Base-by-base conservation (phyloP, 2,329 filamentous ascomycete species). In the Aureobasidium musti region DNA sequence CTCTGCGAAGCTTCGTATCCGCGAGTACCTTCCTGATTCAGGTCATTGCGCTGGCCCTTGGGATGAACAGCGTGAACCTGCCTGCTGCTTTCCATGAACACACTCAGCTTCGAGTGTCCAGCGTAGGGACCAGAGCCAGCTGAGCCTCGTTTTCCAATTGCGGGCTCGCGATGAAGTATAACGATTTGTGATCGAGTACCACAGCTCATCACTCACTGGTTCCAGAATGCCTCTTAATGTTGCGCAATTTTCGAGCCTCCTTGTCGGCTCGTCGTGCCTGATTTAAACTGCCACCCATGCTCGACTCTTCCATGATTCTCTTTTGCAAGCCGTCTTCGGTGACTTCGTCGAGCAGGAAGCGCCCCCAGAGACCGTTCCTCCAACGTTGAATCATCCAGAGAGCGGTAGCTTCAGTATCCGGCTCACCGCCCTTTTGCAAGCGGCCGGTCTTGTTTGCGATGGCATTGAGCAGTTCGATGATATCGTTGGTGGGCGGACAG, bases 321-420 rank as follows among this genome's bases (percentile, higher is more conserved):
- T 79, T 81, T 68, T 86, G 84, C 59, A 92, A 76, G 13, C 83
- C 82, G 63, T 86, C 84, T 45, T 85, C 83, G 23, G 82, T 83
- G 14, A 98, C 81, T 65, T 91, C 86, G 74, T 99, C 95, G 37
- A 99, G 82, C 23, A 92, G 79, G 73, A 96, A 95, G 47, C 80
- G 83, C 0, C 93, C 94, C 66, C 98, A 74, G 35, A 86, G 80
- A 1, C 95, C 95, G 28, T 82, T 83, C 60, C 93, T 85, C 91
- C 92, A 99, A 74, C 89, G 86, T 72, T 92, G 88, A 14, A 98
- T 84, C 67, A 96, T 82, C 84, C 91, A 91, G 41, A 92, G 79
- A 2, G 93, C 93, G 1, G 92, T 88, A 8, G 86, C 86, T 63
- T 92, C 89, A 30, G 86, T 78, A 74, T 91, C 88, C 0, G 89